Evolutionary conservation across 1,284 basidiomycete genomes (phyloP), one percentile per base, ranked within the genome.

Genomic region (Irpex lacteus): DNA sequence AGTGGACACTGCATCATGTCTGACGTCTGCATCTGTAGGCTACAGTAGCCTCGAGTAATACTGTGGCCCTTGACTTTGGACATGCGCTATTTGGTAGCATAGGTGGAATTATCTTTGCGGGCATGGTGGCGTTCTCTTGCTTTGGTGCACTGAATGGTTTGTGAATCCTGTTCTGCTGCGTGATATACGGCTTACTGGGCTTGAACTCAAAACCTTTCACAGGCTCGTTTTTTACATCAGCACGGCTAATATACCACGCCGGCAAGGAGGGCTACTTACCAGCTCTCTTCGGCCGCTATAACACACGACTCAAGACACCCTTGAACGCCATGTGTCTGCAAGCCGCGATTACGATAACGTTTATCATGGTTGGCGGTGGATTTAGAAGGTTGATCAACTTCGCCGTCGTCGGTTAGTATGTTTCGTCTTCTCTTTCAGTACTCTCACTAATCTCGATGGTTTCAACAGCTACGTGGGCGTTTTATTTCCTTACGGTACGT

Each of bases 21-120:
- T 37, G 40, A 9, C 26, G 4, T 26, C 8, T n/a, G n/a, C 2
- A 0, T 44, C 40, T 44, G 5, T 44, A 90, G 88, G 77, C 72
- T 44, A 86, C 82, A 6, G 90, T 94, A 13, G 85, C 82, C n/a
- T 75, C 83, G 54, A 94, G 91, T 67, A 98, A 98, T 70, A 98
- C 96, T 0, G 94, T 98, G 18, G 96, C 95, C 0, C 82, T 97
- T 66, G 97, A 99, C 76, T 99, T 98, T 71, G 98, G 98, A 1
- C 85, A 90, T 62, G 88, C 87, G 0, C 78, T 97, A 2, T 92
- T 96, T 67, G 97, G 98, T 5, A 86, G 89, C 4, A 76, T 91
- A 11, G 97, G 98, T 19, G 96, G 93, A 0, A 85, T 89, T 1
- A 72, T 97, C 2, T 98, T 99, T 74, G 94, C 96, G 1, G 81